Evolutionary conservation across 2,329 filamentous ascomycete genomes (phyloP).

Genomic region (Fusarium stilboides): DNA sequence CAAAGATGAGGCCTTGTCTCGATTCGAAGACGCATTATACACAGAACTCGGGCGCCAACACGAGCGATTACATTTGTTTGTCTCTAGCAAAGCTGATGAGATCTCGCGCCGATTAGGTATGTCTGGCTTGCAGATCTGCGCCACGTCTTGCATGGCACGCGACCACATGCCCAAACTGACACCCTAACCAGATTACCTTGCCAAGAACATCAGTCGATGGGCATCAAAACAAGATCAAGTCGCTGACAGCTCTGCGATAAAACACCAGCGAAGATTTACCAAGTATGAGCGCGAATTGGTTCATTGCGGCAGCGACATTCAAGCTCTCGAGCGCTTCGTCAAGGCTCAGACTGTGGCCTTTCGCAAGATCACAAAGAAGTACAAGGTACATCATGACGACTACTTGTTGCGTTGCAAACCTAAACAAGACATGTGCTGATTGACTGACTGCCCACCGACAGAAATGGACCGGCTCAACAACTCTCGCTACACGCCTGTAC

Average conservation of each 20-base stretch:
- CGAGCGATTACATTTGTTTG: conserved; percentile 83
- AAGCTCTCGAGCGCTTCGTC: conserved; percentile 79
- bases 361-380: conserved; percentile 88
- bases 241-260: conserved; percentile 56
- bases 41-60: conserved; percentile 81
- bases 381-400: conserved; percentile 62
- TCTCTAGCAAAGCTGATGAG: conserved; percentile 84
- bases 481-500: conserved; percentile 76
- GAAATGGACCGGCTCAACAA: conserved; percentile 85
- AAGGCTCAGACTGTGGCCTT: conserved; percentile 83
- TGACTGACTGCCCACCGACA: conserved; percentile 48
- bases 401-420: conserved; percentile 5
- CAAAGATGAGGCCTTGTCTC: conserved; percentile 69
- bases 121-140: conserved; percentile 44
- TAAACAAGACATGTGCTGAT: conserved; percentile 8
- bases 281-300: conserved; percentile 69
- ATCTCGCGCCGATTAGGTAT: conserved; percentile 78
- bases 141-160: conserved; percentile 30
- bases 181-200: conserved; percentile 62
- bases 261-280: conserved; percentile 66
- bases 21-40: conserved; percentile 81
- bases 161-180: conserved; percentile 47
- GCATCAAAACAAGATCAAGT: conserved; percentile 56
- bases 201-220: conserved; percentile 63
- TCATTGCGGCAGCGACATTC: conserved; percentile 79